Conservation (phyloP, 345 rosid genomes). For the Populus nigra region DNA sequence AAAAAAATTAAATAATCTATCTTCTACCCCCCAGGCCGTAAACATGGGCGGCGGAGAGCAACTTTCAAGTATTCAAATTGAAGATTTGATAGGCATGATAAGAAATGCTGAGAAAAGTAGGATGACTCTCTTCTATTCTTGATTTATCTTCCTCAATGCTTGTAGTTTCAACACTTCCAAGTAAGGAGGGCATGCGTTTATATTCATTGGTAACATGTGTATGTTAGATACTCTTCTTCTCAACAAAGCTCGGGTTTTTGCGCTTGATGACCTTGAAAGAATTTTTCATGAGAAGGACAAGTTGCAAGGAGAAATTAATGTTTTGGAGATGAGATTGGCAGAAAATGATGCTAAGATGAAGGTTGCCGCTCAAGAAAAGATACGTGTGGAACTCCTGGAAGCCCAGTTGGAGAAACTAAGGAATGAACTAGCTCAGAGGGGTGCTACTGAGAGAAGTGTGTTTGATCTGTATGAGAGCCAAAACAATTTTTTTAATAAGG, state of each 20-base stretch:
- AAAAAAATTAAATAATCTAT: background rate
- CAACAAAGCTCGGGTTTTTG: conserved; percentile 72
- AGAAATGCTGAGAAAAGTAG: conserved; percentile 84
- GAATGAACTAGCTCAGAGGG: conserved; percentile 47
- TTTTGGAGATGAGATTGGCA: conserved; percentile 64
- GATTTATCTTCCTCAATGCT: background rate
- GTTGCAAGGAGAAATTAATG: conserved; percentile 68
- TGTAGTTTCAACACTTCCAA: background rate
- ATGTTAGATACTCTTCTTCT: conserved; percentile 75
- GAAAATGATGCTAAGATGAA: conserved; percentile 87
- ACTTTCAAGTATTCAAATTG: conserved; percentile 50
- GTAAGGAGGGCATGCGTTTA: background rate
- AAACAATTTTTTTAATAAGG: conserved; percentile 23
- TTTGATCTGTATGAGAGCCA: conserved; percentile 19
- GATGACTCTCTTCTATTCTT: conserved; percentile 16
- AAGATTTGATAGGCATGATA: conserved; percentile 68
- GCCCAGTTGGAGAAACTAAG: conserved; percentile 64
- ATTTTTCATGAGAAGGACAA: conserved; percentile 72
- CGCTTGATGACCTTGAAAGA: conserved; percentile 65
- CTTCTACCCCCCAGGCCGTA: conserved; percentile 45
- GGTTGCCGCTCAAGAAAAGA: conserved; percentile 74
- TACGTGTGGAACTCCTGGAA: conserved; percentile 65
- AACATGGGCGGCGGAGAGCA: conserved; percentile 41
- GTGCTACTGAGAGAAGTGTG: conserved; percentile 25
- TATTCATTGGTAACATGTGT: conserved; percentile 11